Evolutionary conservation across 2,329 filamentous ascomycete genomes (phyloP), one percentile per base, ranked within the genome.

Genomic region (Aspergillus puulaauensis): DNA sequence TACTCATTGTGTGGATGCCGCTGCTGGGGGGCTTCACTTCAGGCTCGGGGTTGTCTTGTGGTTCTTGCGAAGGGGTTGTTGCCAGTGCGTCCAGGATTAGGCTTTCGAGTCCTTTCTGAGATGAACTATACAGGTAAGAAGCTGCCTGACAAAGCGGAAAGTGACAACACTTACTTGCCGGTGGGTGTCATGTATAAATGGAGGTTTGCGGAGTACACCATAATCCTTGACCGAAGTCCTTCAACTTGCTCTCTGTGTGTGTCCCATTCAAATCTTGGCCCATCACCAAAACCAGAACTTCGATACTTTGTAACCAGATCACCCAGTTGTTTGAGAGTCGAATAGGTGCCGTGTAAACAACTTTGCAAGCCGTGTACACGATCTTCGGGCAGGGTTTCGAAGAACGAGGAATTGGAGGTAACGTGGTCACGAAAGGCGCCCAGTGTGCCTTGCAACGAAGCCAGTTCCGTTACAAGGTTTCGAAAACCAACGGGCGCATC

Each of bases 401-500:
- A 63, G 39, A 66, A 68, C 1, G 62, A 63, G 12, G 53, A 45
- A 27, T 66, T 68, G 1, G 63, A 69, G 43, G 54, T 63, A n/a
- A 68, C 51, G 54, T 70, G 59, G 37, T 71, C 66, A 17, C 60
- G 47, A 8, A 73, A 44, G 9, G 56, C 56, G 24, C 63, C 56
- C 14, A 72, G 60, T 4, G 59, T 62, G 5, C 58, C 64, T 54
- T 72, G 68, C n/a, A 73, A 57, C 3, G 64, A 68, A 9, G 61
- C 63, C 14, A 73, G 60, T 19, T 68, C 67, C 21, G 61, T 66
- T 3, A 69, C 62, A 11, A 73, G 64, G 53, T 63, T 66, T 23
- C 62, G 63, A 46, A 72, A 71, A 3, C 64, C 69, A 40, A 70
- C 66, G 1, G 70, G 70, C 4, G 67, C 68, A 45, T 68, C 66